phyloP scores from a whole-genome alignment of 805 yeast genomes.

The Metschnikowia vanudenii region DNA sequence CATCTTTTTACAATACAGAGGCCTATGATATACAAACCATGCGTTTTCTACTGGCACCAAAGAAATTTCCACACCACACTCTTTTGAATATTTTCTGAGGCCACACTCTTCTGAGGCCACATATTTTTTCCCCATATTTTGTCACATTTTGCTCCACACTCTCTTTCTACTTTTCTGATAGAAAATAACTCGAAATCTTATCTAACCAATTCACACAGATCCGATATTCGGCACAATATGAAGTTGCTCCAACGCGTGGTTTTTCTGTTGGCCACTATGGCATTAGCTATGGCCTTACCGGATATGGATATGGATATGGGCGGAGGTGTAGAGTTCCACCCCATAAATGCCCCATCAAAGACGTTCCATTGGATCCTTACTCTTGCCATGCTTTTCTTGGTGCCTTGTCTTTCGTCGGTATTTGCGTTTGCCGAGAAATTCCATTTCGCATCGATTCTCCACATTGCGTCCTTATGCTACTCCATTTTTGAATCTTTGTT shows the following conservation, averaged over 20 bases:
- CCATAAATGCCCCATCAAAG: constrained; percentile 49
- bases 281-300: constrained; percentile 1
- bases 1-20: not conserved
- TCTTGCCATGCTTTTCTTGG: constrained; percentile 43
- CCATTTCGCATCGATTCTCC: constrained; percentile 24
- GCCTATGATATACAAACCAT: not conserved
- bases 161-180: too few species aligned
- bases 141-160: too few species aligned
- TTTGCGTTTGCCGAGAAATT: constrained; percentile 54
- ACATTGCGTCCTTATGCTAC: constrained; percentile 31
- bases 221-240: not conserved
- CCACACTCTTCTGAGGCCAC: too few species aligned
- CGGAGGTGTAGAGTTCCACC: constrained; percentile 38
- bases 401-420: constrained; percentile 57
- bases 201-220: too few species aligned
- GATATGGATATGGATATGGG: constrained; percentile 30
- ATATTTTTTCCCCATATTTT: too few species aligned
- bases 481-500: constrained; percentile 56
- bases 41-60: too few species aligned
- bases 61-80: too few species aligned
- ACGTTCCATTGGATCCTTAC: constrained; percentile 66
- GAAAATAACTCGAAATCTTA: too few species aligned
- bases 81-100: too few species aligned
- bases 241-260: not conserved
- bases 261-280: constrained; percentile 1